These are phyloP conservation scores for Dryas octopetala DNA, from an alignment of 306 rosid species.

Conservation along the genomic window DNA sequence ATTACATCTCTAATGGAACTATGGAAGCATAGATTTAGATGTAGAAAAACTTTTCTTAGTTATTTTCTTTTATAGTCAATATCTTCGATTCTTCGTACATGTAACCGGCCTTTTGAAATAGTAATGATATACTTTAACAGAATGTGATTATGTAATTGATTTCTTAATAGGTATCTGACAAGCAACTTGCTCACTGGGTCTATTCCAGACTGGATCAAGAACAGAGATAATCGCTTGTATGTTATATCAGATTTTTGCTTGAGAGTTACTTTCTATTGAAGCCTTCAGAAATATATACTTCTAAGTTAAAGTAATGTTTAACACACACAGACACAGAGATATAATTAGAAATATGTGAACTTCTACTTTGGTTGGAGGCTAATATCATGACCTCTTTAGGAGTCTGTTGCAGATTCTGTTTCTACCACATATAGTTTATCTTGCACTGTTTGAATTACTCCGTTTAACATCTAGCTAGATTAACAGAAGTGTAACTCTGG, in stretches of 20 bases:
- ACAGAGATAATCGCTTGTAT: conserved; percentile 14
- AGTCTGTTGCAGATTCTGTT: no score
- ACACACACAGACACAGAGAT: neutral
- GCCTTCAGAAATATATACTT: neutral
- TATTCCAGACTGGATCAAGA: conserved; percentile 29
- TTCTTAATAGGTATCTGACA: conserved; percentile 26
- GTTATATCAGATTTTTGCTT: neutral
- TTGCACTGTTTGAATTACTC: no score
- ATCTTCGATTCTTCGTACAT: neutral
- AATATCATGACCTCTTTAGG: no score
- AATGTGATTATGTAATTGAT: neutral
- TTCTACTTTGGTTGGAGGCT: no score
- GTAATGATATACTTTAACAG: no score
- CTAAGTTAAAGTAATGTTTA: neutral
- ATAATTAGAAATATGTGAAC: neutral
- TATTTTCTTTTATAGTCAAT: neutral
- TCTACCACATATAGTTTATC: no score
- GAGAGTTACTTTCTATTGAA: neutral
- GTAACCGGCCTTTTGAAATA: neutral
- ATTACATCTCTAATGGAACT: neutral
- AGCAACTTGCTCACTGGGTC: conserved; percentile 28
- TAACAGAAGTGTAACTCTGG: no score
- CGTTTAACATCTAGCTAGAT: no score
- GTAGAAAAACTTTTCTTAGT: neutral
- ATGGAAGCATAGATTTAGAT: neutral